Evolutionary conservation across 208 protist species (phyloP).

Genomic region (Acanthamoeba triangularis): DNA sequence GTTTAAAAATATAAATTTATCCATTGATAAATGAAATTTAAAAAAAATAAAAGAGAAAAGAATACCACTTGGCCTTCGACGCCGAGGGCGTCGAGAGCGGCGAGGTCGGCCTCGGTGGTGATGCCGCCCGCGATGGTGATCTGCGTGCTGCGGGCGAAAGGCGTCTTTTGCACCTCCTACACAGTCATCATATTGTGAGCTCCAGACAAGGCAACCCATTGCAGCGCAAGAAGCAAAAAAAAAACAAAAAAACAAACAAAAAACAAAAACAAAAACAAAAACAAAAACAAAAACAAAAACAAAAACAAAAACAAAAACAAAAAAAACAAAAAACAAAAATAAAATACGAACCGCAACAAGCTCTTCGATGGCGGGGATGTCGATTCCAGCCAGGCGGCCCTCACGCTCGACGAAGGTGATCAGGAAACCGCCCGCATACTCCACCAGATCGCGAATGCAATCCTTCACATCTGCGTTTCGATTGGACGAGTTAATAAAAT

Average conservation of each 20-base stretch:
- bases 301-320: no score
- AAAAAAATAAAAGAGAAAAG: neutral
- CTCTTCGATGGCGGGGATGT: constrained; percentile 63
- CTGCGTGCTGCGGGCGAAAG: constrained; percentile 2
- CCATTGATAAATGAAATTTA: neutral
- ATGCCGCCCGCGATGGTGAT: constrained; percentile 81
- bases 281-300: no score
- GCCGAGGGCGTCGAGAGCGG: constrained; percentile 78
- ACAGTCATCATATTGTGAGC: no score
- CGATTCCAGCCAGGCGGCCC: constrained; percentile 75
- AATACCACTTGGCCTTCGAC: constrained; percentile 79
- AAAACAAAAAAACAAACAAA: no score
- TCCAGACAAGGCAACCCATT: neutral
- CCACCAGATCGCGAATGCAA: constrained; percentile 65
- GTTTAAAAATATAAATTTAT: neutral
- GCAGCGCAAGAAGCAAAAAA: neutral
- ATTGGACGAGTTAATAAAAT: no score
- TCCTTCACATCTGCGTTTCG: constrained; percentile 23
- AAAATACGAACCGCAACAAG: neutral
- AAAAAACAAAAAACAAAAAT: neutral
- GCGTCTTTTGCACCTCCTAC: constrained; percentile 51
- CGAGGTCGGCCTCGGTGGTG: constrained; percentile 76
- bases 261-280: no score
- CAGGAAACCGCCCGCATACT: constrained; percentile 76
- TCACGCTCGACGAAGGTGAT: constrained; percentile 80